Percentiles rank a stretch among this genome's conserved stretches.
Evolutionary conservation across 2,329 filamentous ascomycete genomes (phyloP).

Genomic region (Capronia epimyces): DNA sequence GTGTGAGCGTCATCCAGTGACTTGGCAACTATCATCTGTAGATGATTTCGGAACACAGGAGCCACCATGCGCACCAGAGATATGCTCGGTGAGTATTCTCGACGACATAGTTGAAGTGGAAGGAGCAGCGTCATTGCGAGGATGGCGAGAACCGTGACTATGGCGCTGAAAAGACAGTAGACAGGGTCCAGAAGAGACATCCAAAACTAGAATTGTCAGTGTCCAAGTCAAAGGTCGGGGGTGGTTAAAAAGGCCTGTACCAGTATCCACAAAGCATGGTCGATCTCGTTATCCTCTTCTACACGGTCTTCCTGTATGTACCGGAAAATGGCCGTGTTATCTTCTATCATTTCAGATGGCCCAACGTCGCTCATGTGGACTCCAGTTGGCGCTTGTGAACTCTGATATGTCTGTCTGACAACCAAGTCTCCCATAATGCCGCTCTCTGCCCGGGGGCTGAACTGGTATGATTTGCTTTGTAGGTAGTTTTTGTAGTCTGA

Average conservation of each 20-base stretch:
- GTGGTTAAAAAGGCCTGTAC: constrained; percentile 31
- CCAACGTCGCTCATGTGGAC: constrained; percentile 6
- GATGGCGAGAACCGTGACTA: constrained; percentile 52
- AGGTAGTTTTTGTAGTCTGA: constrained; percentile 22
- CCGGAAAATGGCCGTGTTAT: constrained; percentile 21
- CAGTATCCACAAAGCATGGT: constrained; percentile 44
- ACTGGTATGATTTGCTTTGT: constrained; percentile 17
- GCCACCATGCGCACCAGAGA: constrained; percentile 25
- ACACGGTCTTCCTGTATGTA: constrained; percentile 28
- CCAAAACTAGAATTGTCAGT: constrained; percentile 27
- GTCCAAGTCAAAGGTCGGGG: background rate
- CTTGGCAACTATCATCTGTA: constrained; percentile 26
- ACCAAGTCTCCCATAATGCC: constrained; percentile 8
- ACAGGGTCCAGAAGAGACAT: constrained; percentile 46
- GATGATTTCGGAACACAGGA: constrained; percentile 26
- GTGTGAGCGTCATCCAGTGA: constrained; percentile 30
- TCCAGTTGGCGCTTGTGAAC: constrained; percentile 9
- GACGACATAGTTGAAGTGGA: constrained; percentile 51
- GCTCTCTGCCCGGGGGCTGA: constrained; percentile 14
- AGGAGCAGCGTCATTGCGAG: constrained; percentile 48
- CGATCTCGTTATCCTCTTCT: constrained; percentile 28
- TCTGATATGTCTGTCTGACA: constrained; percentile 9
- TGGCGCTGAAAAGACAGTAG: constrained; percentile 48
- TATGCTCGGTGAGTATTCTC: constrained; percentile 36
- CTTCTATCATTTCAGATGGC: constrained; percentile 19